These are phyloP conservation scores for Ganoderma lucidum DNA, from an alignment of 1,284 basidiomycete genomes.

Conservation along the genomic window DNA sequence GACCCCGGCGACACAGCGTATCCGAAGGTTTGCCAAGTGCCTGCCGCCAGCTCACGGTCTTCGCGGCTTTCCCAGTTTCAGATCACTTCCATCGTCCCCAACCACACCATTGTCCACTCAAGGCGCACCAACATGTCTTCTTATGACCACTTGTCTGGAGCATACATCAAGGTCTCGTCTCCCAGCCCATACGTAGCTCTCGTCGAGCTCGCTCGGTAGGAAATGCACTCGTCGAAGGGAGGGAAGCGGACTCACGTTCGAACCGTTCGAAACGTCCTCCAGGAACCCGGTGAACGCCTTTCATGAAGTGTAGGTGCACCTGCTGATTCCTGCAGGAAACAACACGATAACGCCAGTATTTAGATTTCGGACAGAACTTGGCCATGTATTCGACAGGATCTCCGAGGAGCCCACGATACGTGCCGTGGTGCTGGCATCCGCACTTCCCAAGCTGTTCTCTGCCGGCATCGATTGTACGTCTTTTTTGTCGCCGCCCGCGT, in stretches of 20 bases:
- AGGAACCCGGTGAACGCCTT: constrained; percentile 85
- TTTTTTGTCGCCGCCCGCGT: neutral
- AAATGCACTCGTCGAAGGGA: neutral
- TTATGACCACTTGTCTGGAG: constrained; percentile 40
- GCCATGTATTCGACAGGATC: constrained; percentile 66
- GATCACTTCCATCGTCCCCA: neutral
- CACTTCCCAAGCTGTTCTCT: constrained; percentile 76
- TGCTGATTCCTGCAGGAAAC: neutral
- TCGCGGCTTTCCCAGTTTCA: too few species aligned
- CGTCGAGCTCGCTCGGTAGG: constrained; percentile 63
- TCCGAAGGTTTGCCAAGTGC: too few species aligned
- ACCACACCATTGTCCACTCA: neutral
- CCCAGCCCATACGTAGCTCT: constrained; percentile 60
- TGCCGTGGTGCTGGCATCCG: constrained; percentile 77
- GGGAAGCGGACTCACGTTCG: neutral
- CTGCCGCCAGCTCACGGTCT: neutral
- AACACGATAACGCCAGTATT: neutral
- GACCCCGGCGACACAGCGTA: neutral
- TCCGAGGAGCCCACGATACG: constrained; percentile 65
- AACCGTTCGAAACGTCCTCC: neutral
- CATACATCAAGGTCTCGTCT: constrained; percentile 62
- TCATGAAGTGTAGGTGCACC: constrained; percentile 57
- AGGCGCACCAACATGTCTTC: constrained; percentile 7
- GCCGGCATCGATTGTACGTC: constrained; percentile 82
- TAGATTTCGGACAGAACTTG: constrained; percentile 81